phyloP scores from a whole-genome alignment of 2,329 filamentous ascomycete genomes.

The Fusarium aywerte region DNA sequence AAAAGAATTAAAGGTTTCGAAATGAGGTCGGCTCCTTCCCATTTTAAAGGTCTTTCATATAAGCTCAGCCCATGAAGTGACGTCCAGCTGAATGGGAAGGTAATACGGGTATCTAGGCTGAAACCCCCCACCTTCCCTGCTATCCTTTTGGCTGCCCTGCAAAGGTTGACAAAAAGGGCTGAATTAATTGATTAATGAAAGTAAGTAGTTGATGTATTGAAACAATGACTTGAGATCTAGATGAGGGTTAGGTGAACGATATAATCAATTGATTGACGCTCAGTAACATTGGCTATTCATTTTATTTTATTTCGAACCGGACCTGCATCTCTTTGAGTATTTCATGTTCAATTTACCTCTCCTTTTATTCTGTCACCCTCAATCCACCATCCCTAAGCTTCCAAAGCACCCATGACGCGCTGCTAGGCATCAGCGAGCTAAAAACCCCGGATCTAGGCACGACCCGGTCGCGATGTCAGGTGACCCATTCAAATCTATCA shows the following conservation, averaged over 20 bases:
- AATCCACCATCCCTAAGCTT: neutral
- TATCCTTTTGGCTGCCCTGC: neutral
- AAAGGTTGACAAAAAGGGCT: constrained; percentile 7
- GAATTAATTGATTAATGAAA: neutral
- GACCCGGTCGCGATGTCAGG: constrained; percentile 46
- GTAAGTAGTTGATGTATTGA: too few species aligned
- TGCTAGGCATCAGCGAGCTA: constrained; percentile 45
- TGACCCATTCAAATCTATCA: constrained; percentile 22
- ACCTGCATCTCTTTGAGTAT: neutral
- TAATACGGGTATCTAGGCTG: constrained; percentile 29
- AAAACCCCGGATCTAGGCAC: constrained; percentile 21
- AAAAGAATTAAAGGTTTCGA: constrained; percentile 3
- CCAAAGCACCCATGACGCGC: constrained; percentile 20
- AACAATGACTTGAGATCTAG: too few species aligned
- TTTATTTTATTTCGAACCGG: rapidly evolving
- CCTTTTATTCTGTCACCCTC: constrained; percentile 21
- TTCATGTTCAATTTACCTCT: neutral
- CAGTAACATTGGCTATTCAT: rapidly evolving
- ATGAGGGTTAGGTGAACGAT: rapidly evolving
- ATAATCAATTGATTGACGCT: neutral
- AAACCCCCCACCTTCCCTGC: constrained; percentile 28
- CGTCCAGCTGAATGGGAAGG: constrained; percentile 30
- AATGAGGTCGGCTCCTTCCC: constrained; percentile 24
- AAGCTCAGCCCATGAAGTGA: constrained; percentile 21
- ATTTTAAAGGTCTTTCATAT: constrained; percentile 22